Percentiles rank a stretch among this genome's conserved stretches.
These are phyloP conservation scores for Chalaropsis thielavioides DNA, from an alignment of 2,329 filamentous ascomycete species.

Conservation along the genomic window DNA sequence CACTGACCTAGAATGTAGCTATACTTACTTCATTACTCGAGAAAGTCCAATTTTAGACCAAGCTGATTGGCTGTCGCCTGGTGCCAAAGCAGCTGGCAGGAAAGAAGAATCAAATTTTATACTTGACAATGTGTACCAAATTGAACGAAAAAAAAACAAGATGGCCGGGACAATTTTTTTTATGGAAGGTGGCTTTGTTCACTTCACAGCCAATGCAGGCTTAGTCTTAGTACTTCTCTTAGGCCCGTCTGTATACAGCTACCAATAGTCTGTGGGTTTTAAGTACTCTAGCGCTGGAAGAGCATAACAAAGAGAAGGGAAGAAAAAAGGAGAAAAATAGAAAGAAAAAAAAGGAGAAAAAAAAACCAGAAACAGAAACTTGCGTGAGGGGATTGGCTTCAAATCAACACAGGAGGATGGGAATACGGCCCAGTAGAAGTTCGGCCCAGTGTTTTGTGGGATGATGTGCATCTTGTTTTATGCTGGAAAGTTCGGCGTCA, in stretches of 20 bases:
- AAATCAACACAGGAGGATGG: no score
- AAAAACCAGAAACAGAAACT: no score
- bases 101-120: not conserved
- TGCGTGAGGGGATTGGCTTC: no score
- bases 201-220: not conserved
- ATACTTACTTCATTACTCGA: not conserved
- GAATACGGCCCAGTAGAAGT: not conserved
- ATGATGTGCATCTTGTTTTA: not conserved
- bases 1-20: not conserved
- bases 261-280: not conserved
- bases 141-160: not conserved
- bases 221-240: not conserved
- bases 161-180: not conserved
- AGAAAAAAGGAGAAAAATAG: no score
- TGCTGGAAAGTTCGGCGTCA: not conserved
- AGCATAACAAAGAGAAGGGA: not conserved
- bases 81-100: not conserved
- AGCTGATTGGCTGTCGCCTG: not conserved
- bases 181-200: not conserved
- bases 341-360: no score
- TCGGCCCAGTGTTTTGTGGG: not conserved
- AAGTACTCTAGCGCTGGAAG: not conserved
- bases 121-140: not conserved
- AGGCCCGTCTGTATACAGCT: not conserved
- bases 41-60: not conserved